A percentile compares a stretch with the other conserved stretches of the same genome.
phyloP scores from a whole-genome alignment of 176 grass and related monocot species.

The Rhynchospora breviuscula region DNA sequence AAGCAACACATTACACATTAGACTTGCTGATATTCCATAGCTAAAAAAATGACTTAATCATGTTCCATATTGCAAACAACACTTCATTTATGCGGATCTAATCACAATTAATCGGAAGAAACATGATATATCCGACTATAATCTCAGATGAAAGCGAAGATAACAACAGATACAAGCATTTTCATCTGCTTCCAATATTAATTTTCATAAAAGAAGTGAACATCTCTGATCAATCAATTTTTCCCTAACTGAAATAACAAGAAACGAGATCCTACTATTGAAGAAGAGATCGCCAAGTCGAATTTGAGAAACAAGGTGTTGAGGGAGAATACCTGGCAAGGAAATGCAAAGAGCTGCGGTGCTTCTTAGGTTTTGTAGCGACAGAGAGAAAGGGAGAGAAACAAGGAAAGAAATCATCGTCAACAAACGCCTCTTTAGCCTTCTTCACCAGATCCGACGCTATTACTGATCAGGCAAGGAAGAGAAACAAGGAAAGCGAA shows the following conservation, averaged over 20 bases:
- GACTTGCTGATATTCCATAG: not conserved
- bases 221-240: not conserved
- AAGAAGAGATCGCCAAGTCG: not conserved
- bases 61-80: not conserved
- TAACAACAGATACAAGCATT: not conserved
- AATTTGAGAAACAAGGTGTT: not conserved
- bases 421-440: slow-evolving; percentile 41
- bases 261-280: not conserved
- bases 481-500: not conserved
- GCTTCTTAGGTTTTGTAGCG: not conserved
- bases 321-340: not conserved
- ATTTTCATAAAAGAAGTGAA: too few relatives aligned
- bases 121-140: not conserved
- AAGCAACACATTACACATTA: not conserved
- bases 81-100: not conserved
- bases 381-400: not conserved
- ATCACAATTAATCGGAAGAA: not conserved
- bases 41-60: not conserved
- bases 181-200: too few relatives aligned
- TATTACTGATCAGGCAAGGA: not conserved
- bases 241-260: not conserved
- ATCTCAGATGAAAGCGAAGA: not conserved
- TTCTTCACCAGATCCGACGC: slow-evolving; percentile 43
- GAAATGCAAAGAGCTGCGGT: not conserved
- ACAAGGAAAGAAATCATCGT: slow-evolving; percentile 51